A percentile compares a stretch with the other conserved stretches of the same genome.
Evolutionary conservation across 805 yeast genomes (phyloP).

Genomic region (Cyberlindnera maritima): DNA sequence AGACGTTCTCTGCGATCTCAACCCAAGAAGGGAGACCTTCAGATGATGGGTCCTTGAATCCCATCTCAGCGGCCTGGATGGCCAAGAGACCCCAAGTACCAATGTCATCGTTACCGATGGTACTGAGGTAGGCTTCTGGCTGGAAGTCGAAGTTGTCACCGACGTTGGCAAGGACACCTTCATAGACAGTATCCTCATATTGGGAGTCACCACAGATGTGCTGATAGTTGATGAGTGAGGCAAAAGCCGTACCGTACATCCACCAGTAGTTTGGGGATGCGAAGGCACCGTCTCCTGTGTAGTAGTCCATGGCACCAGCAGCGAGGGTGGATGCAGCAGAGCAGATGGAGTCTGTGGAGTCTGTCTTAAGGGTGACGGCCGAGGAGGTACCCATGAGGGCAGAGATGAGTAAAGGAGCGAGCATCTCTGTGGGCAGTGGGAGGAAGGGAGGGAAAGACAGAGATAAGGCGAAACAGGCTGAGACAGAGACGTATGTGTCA

Average conservation of each 20-base stretch:
- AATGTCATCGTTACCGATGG: slow-evolving; percentile 71
- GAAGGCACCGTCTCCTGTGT: slow-evolving; percentile 68
- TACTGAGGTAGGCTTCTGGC: slow-evolving; percentile 53
- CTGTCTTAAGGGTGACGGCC: slow-evolving; percentile 4
- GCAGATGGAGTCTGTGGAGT: slow-evolving; percentile 25
- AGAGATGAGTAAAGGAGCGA: background rate
- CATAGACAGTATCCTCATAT: slow-evolving; percentile 51
- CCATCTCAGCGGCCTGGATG: slow-evolving; percentile 60
- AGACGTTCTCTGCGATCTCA: slow-evolving; percentile 54
- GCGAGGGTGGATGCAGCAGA: slow-evolving; percentile 55
- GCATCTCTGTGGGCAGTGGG: background rate
- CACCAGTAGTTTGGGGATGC: slow-evolving; percentile 72
- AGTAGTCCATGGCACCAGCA: slow-evolving; percentile 63
- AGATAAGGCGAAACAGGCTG: background rate
- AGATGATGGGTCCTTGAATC: slow-evolving; percentile 45
- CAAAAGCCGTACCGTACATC: slow-evolving; percentile 84
- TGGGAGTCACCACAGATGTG: slow-evolving; percentile 67
- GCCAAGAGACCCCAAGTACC: slow-evolving; percentile 67
- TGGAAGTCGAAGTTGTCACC: slow-evolving; percentile 51
- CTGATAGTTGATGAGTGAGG: slow-evolving; percentile 67
- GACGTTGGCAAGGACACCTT: slow-evolving; percentile 44
- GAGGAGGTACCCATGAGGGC: background rate
- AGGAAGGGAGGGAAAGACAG: background rate
- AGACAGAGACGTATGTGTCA: background rate
- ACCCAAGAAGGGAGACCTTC: slow-evolving; percentile 48